Conservation (phyloP, 345 rosid species). For the Microcos paniculata region DNA sequence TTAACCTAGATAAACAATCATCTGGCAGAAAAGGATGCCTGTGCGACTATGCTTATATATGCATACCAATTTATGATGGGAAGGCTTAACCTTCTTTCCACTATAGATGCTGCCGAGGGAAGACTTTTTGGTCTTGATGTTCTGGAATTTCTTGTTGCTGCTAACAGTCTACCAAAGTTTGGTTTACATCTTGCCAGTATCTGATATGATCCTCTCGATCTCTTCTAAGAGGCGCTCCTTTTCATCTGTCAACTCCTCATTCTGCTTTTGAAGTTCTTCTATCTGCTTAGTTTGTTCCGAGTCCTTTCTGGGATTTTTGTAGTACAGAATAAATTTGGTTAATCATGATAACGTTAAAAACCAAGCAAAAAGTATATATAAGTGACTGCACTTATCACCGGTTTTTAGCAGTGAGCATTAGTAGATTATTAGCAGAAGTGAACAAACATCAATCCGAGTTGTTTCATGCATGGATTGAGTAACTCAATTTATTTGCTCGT, state of each 20-base stretch:
- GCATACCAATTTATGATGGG: not conserved
- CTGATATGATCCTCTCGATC: conserved; percentile 53
- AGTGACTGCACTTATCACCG: no score
- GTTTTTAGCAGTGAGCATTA: no score
- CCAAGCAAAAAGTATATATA: no score
- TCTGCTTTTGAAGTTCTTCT: conserved; percentile 68
- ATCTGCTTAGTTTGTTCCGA: conserved; percentile 78
- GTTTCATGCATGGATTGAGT: not conserved
- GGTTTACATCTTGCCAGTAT: conserved; percentile 37
- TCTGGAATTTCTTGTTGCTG: no score
- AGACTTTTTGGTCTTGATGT: no score
- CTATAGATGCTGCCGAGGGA: not conserved
- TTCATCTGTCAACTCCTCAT: conserved; percentile 53
- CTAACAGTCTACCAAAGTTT: not conserved
- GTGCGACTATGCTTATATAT: not conserved
- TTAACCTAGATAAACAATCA: not conserved
- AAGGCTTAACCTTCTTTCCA: not conserved
- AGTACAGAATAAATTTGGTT: not conserved
- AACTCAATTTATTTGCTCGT: not conserved
- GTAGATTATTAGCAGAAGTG: no score
- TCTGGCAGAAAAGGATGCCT: not conserved
- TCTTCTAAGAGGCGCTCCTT: conserved; percentile 69
- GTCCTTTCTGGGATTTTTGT: conserved; percentile 51
- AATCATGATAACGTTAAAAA: not conserved
- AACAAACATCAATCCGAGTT: not conserved